Percentiles rank a stretch among this genome's conserved stretches.
These are phyloP conservation scores for Coemansia sp. DNA, from an alignment of 192 early-diverging fungal genomes.

Conservation along the genomic window DNA sequence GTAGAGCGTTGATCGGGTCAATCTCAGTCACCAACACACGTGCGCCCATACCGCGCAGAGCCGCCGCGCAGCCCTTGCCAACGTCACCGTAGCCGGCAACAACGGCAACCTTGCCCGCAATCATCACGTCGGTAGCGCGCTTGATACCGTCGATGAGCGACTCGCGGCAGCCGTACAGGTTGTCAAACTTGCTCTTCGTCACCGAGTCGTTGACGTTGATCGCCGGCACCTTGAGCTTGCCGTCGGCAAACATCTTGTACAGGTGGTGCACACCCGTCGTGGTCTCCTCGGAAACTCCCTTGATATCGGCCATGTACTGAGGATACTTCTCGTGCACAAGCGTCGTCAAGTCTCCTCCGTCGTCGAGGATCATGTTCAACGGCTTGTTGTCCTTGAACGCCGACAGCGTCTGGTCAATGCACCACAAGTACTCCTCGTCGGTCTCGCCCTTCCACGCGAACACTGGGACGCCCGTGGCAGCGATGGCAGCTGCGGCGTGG, in stretches of 20 bases:
- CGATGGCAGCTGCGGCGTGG: slow-evolving; percentile 98
- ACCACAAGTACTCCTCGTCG: slow-evolving; percentile 99
- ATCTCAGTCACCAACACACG: slow-evolving; percentile 97
- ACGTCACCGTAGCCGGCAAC: slow-evolving; percentile 99
- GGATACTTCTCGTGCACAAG: slow-evolving; percentile 97
- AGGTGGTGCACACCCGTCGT: slow-evolving; percentile 99
- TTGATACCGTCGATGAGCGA: slow-evolving; percentile 99
- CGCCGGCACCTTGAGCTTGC: slow-evolving; percentile 95
- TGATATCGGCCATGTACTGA: slow-evolving; percentile 79
- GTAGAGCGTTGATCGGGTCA: slow-evolving; percentile 99
- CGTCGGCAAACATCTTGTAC: slow-evolving; percentile 97
- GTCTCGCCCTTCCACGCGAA: slow-evolving; percentile 99
- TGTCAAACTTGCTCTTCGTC: slow-evolving; percentile 99
- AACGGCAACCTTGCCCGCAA: slow-evolving; percentile 97
- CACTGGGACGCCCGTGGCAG: slow-evolving; percentile 92
- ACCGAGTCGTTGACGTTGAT: slow-evolving; percentile 99
- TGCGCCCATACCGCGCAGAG: slow-evolving; percentile 96
- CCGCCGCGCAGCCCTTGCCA: slow-evolving; percentile 98
- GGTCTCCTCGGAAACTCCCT: slow-evolving; percentile 98
- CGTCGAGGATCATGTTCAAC: slow-evolving; percentile 99
- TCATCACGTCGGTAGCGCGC: slow-evolving; percentile 99
- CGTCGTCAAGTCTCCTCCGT: slow-evolving; percentile 96
- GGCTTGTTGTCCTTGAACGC: slow-evolving; percentile 91
- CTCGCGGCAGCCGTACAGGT: slow-evolving; percentile 99
- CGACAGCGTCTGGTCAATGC: slow-evolving; percentile 92